phyloP scores from a whole-genome alignment of 2,329 filamentous ascomycete genomes.

The Nothopassalora personata region DNA sequence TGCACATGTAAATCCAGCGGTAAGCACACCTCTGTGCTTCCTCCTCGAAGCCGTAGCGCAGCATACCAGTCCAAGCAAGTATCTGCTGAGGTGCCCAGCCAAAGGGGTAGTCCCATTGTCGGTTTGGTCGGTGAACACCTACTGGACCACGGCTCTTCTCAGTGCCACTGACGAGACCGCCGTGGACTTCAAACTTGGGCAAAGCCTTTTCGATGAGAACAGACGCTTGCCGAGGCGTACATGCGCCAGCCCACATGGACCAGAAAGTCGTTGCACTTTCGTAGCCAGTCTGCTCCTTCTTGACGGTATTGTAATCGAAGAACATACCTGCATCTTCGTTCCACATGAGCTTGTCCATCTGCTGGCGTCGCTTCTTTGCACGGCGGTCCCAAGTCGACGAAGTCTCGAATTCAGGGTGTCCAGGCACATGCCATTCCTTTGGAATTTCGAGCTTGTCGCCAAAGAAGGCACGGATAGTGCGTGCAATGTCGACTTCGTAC shows the following conservation, averaged over 20 bases:
- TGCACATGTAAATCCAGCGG: constrained; percentile 98
- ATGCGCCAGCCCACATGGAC: constrained; percentile 92
- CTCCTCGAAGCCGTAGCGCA: constrained; percentile 85
- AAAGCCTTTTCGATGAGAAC: constrained; percentile 74
- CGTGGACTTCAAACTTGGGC: constrained; percentile 80
- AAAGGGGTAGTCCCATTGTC: constrained; percentile 98
- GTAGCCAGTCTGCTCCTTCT: constrained; percentile 73
- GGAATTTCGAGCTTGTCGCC: constrained; percentile 77
- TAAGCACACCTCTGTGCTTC: constrained; percentile 88
- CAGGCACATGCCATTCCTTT: constrained; percentile 68
- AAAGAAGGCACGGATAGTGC: constrained; percentile 78
- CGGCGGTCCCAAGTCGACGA: constrained; percentile 88
- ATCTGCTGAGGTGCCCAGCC: constrained; percentile 99
- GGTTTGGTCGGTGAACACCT: constrained; percentile 77
- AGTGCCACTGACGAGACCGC: constrained; percentile 83
- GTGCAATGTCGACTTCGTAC: constrained; percentile 89
- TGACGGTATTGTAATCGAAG: constrained; percentile 91
- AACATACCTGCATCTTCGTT: constrained; percentile 89
- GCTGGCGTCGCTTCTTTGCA: constrained; percentile 73
- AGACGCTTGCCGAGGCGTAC: constrained; percentile 79
- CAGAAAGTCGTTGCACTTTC: constrained; percentile 93
- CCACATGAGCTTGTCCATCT: constrained; percentile 92
- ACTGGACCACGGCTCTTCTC: constrained; percentile 79
- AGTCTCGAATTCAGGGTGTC: constrained; percentile 63
- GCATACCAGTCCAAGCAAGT: constrained; percentile 87